phyloP scores from a whole-genome alignment of 768 basidiomycete genomes.

The Tephrocybe sp. region DNA sequence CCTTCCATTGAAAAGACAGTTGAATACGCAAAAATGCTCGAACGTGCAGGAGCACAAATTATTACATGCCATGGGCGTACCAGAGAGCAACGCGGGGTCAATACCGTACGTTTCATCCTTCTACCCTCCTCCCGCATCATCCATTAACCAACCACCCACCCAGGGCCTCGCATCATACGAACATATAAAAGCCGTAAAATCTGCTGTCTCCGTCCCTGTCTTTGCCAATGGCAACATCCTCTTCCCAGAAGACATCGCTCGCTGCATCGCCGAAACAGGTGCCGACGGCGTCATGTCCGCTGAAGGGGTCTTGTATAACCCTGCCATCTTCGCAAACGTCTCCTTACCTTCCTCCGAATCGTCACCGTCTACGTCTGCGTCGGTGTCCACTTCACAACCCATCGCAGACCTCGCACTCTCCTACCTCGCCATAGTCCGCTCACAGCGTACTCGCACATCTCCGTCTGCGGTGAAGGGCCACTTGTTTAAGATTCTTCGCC shows the following conservation, averaged over 20 bases:
- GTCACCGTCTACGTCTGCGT: not conserved
- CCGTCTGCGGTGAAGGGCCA: slow-evolving; percentile 82
- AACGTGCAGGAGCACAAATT: slow-evolving; percentile 92
- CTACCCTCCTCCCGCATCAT: too few species aligned
- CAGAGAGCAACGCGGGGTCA: slow-evolving; percentile 89
- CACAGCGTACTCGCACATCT: slow-evolving; percentile 63
- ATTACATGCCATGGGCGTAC: slow-evolving; percentile 91
- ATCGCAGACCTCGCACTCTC: slow-evolving; percentile 74
- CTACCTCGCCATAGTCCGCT: slow-evolving; percentile 78
- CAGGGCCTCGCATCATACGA: slow-evolving; percentile 87
- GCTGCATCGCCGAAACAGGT: slow-evolving; percentile 80
- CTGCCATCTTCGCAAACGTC: slow-evolving; percentile 67
- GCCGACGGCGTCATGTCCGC: slow-evolving; percentile 94
- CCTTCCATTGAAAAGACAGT: slow-evolving; percentile 83
- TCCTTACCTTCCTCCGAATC: slow-evolving; percentile 15
- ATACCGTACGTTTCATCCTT: slow-evolving; percentile 43
- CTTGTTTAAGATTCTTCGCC: slow-evolving; percentile 88
- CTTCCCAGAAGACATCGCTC: slow-evolving; percentile 76
- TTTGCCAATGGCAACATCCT: slow-evolving; percentile 98
- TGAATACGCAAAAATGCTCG: slow-evolving; percentile 94
- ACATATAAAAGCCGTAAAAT: slow-evolving; percentile 88
- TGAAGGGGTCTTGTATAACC: slow-evolving; percentile 93
- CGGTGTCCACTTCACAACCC: slow-evolving; percentile 27
- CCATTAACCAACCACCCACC: not conserved
- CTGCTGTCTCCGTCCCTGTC: slow-evolving; percentile 87